These are phyloP conservation scores for Rasamsonia emersonii DNA, from an alignment of 2,329 filamentous ascomycete species.

Conservation along the genomic window DNA sequence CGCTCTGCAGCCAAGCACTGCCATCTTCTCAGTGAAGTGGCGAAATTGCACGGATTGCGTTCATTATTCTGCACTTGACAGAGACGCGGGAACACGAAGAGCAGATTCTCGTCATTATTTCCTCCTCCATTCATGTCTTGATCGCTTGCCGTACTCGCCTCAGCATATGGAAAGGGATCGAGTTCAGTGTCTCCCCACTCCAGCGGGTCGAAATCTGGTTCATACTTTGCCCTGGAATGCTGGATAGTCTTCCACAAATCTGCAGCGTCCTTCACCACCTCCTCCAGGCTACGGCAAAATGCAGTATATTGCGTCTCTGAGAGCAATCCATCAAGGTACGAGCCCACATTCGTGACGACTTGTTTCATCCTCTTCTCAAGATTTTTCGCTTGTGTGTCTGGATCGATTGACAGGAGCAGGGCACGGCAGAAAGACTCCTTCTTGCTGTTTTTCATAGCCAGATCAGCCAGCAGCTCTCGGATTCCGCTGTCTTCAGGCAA, in stretches of 20 bases:
- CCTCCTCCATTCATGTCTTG: neutral
- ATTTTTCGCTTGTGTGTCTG: constrained; percentile 6
- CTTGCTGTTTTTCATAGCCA: constrained; percentile 12
- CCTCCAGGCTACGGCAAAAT: constrained; percentile 9
- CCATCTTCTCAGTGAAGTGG: constrained; percentile 3
- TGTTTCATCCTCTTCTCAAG: constrained; percentile 3
- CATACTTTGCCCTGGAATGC: constrained; percentile 8
- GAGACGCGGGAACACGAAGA: constrained; percentile 2
- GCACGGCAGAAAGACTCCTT: constrained; percentile 15
- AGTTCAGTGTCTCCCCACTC: neutral
- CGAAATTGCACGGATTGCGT: neutral
- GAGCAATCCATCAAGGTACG: constrained; percentile 1
- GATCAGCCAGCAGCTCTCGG: constrained; percentile 8
- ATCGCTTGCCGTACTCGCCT: neutral
- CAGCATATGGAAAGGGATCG: neutral
- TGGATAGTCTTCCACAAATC: constrained; percentile 11
- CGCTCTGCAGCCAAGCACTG: constrained; percentile 1
- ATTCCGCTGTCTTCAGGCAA: constrained; percentile 7
- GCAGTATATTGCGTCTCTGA: constrained; percentile 5
- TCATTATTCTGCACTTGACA: neutral
- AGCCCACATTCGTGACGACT: neutral
- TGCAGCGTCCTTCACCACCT: constrained; percentile 9
- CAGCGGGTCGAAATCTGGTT: constrained; percentile 4
- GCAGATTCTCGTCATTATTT: neutral
- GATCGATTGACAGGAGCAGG: constrained; percentile 13